Conservation (phyloP, 495 filamentous ascomycete species). For the Arthonia radiata region DNA sequence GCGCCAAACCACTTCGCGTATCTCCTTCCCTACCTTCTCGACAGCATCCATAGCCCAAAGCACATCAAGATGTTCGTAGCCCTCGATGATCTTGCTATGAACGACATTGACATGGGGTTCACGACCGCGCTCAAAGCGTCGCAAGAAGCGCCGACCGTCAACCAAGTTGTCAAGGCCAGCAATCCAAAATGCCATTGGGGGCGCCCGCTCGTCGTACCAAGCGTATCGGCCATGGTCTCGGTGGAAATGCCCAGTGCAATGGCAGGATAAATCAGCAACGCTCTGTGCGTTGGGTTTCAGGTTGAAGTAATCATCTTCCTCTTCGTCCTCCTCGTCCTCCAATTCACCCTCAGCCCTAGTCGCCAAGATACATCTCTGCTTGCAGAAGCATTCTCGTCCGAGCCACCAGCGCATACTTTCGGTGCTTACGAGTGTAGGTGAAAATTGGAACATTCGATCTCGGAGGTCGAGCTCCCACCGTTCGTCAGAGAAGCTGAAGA, state of each 20-base stretch:
- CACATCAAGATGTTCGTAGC: conserved; percentile 89
- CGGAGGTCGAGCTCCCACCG: conserved; percentile 68
- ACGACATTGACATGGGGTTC: conserved; percentile 69
- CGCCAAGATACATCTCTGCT: conserved; percentile 70
- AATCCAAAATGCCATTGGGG: conserved; percentile 79
- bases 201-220: conserved; percentile 63
- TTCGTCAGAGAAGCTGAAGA: conserved; percentile 72
- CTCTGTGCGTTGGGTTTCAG: conserved; percentile 3
- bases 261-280: too few species aligned
- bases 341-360: conserved; percentile 39
- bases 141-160: conserved; percentile 50
- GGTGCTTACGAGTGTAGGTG: conserved; percentile 69
- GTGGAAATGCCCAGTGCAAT: conserved; percentile 5
- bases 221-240: conserved; percentile 16
- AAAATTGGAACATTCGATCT: conserved; percentile 73
- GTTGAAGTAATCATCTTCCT: conserved; percentile 11
- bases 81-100: conserved; percentile 60
- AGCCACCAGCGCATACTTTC: conserved; percentile 96
- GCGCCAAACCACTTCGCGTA: conserved; percentile 66
- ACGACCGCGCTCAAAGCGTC: conserved; percentile 46
- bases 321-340: conserved; percentile 36
- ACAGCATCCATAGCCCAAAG: conserved; percentile 85
- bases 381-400: conserved; percentile 72
- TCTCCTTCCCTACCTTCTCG: conserved; percentile 61
- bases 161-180: conserved; percentile 62